Evolutionary conservation across 257 asterid genomes (phyloP).

Genomic region (Solanum chiquidenum): DNA sequence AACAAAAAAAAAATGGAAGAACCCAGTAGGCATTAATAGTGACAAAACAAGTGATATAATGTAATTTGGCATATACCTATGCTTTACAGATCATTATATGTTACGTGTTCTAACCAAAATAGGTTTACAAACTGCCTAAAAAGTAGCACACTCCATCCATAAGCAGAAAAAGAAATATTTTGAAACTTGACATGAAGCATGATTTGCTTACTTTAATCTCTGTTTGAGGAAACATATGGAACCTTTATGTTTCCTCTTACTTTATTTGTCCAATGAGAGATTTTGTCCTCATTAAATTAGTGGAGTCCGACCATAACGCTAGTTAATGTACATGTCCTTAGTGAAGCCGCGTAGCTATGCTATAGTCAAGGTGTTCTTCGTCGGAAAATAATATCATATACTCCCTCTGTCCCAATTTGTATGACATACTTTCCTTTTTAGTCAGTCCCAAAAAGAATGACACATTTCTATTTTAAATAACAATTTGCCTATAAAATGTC

Average conservation of each 20-base stretch:
- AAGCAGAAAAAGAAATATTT: not conserved
- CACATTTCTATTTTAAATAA: too few relatives aligned
- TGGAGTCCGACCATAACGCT: not conserved
- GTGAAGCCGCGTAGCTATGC: not conserved
- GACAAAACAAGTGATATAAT: not conserved
- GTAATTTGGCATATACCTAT: not conserved
- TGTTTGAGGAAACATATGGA: constrained; percentile 3
- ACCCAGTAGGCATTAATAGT: not conserved
- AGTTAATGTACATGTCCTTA: not conserved
- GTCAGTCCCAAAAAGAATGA: too few relatives aligned
- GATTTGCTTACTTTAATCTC: not conserved
- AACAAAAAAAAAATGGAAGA: not conserved
- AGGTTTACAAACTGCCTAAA: not conserved
- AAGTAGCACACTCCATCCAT: not conserved
- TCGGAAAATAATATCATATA: too few relatives aligned
- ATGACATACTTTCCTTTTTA: too few relatives aligned
- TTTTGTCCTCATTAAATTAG: not conserved
- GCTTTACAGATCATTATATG: not conserved
- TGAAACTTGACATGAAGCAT: constrained; percentile 4
- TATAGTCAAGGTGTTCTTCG: too few relatives aligned
- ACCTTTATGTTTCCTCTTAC: not conserved
- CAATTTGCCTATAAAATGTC: too few relatives aligned
- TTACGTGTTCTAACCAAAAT: not conserved
- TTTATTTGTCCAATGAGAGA: not conserved
- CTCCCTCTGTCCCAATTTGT: too few relatives aligned